Percentiles rank a stretch among this genome's conserved stretches.
Evolutionary conservation across 2,329 filamentous ascomycete species (phyloP).

Genomic region (Paracorniculantispora psalliotae): DNA sequence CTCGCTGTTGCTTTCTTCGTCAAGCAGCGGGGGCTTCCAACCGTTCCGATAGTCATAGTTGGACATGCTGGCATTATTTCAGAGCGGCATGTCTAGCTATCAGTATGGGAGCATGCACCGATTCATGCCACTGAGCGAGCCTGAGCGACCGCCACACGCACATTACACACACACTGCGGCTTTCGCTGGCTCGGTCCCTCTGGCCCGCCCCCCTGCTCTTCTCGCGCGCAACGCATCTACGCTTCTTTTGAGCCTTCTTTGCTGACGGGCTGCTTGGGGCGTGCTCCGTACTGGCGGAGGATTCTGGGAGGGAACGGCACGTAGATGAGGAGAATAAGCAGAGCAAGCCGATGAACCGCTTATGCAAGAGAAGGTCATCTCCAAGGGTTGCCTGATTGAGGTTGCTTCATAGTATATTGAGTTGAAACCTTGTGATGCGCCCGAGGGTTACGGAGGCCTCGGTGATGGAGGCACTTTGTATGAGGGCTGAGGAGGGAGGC

Average conservation of each 20-base stretch:
- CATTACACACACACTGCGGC: neutral
- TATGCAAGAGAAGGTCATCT: neutral
- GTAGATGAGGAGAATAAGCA: neutral
- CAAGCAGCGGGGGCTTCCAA: too few species aligned
- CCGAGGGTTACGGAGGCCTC: too few species aligned
- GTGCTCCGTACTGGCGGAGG: neutral
- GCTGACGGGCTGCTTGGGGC: neutral
- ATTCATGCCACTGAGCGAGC: neutral
- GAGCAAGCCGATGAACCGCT: neutral
- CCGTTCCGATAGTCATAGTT: too few species aligned
- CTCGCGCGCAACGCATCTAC: neutral
- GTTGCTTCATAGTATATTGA: too few species aligned
- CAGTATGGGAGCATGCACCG: neutral
- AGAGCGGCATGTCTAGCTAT: too few species aligned
- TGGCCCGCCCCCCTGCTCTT: neutral
- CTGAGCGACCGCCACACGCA: neutral
- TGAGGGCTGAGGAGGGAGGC: too few species aligned
- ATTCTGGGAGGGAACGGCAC: neutral
- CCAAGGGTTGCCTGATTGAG: neutral
- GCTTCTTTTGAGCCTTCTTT: constrained; percentile 11
- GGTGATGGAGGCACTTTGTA: too few species aligned
- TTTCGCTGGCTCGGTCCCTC: neutral
- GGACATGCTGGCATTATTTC: too few species aligned
- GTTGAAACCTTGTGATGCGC: too few species aligned
- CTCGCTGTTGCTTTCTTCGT: too few species aligned